Conservation (phyloP, 2,329 filamentous ascomycete genomes). For the Ramichloridium luteum region DNA sequence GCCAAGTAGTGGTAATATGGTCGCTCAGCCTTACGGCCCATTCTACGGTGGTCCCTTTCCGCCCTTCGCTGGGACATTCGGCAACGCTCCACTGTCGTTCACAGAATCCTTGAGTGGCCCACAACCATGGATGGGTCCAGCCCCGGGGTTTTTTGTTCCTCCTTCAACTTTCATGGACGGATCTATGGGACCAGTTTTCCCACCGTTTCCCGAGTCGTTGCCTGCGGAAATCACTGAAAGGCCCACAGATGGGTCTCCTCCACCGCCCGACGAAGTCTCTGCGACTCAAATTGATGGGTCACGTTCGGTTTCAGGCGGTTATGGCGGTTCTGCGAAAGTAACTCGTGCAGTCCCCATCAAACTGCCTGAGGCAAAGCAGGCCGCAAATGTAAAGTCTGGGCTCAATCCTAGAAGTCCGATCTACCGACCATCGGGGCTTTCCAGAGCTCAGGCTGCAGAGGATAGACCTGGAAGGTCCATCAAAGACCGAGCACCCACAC, state of each 20-base stretch:
- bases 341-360: slow-evolving; percentile 25
- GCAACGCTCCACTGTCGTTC: slow-evolving; percentile 6
- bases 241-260: too few relatives aligned
- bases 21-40: slow-evolving; percentile 4
- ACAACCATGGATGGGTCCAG: slow-evolving; percentile 15
- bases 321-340: slow-evolving; percentile 14
- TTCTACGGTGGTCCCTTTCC: slow-evolving; percentile 8
- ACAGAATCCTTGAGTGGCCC: slow-evolving; percentile 12
- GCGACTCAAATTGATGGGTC: slow-evolving; percentile 18
- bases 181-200: slow-evolving; percentile 14
- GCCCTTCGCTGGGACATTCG: slow-evolving; percentile 9
- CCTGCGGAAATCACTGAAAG: too few relatives aligned
- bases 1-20: slow-evolving; percentile 1
- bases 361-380: slow-evolving; percentile 17
- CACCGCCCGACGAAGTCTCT: too few relatives aligned
- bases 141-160: slow-evolving; percentile 16
- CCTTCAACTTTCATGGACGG: slow-evolving; percentile 23
- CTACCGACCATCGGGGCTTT: slow-evolving; percentile 21
- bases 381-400: slow-evolving; percentile 17
- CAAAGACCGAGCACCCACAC: slow-evolving; percentile 7
- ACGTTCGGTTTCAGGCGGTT: slow-evolving; percentile 12
- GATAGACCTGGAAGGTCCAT: slow-evolving; percentile 2
- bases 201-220: slow-evolving; percentile 6
- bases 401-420: slow-evolving; percentile 29
- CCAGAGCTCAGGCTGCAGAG: slow-evolving; percentile 1